Evolutionary conservation across 371 early-diverging fungal species (phyloP).

Genomic region (Rhizopus stolonifer): DNA sequence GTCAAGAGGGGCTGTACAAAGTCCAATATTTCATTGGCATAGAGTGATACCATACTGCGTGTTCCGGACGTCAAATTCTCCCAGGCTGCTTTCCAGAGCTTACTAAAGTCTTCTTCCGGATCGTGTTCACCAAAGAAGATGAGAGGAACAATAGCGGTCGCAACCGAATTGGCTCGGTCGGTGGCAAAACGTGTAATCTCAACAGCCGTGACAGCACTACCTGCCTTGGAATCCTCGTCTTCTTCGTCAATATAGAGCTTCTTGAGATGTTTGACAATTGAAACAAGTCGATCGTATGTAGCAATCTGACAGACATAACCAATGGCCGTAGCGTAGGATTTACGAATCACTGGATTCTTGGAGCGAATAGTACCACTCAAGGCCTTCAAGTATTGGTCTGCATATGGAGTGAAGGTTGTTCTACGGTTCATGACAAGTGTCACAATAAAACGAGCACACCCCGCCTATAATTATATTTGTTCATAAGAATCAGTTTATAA

Average conservation of each 20-base stretch:
- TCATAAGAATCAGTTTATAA: too few species aligned
- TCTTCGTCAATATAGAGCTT: slow-evolving; percentile 73
- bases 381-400: slow-evolving; percentile 72
- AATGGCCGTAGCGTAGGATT: slow-evolving; percentile 81
- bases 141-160: slow-evolving; percentile 68
- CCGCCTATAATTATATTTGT: slow-evolving; percentile 64
- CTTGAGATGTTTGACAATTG: slow-evolving; percentile 67
- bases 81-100: slow-evolving; percentile 81
- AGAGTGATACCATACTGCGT: slow-evolving; percentile 58
- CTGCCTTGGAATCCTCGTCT: slow-evolving; percentile 75
- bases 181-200: slow-evolving; percentile 81
- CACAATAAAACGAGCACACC: slow-evolving; percentile 83
- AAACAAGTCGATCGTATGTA: slow-evolving; percentile 57
- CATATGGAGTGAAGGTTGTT: slow-evolving; percentile 56
- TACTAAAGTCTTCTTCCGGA: slow-evolving; percentile 52
- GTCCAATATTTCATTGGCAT: slow-evolving; percentile 61
- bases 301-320: slow-evolving; percentile 77
- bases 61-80: slow-evolving; percentile 80
- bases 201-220: slow-evolving; percentile 68
- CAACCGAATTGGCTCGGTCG: slow-evolving; percentile 61
- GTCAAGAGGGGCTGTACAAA: slow-evolving; percentile 57
- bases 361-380: slow-evolving; percentile 77
- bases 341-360: slow-evolving; percentile 77
- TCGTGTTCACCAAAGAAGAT: slow-evolving; percentile 79
- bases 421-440: slow-evolving; percentile 70